A percentile compares a stretch with the other conserved stretches of the same genome.
These are phyloP conservation scores for Cinchona pubescens DNA, from an alignment of 257 asterid species.

Conservation along the genomic window DNA sequence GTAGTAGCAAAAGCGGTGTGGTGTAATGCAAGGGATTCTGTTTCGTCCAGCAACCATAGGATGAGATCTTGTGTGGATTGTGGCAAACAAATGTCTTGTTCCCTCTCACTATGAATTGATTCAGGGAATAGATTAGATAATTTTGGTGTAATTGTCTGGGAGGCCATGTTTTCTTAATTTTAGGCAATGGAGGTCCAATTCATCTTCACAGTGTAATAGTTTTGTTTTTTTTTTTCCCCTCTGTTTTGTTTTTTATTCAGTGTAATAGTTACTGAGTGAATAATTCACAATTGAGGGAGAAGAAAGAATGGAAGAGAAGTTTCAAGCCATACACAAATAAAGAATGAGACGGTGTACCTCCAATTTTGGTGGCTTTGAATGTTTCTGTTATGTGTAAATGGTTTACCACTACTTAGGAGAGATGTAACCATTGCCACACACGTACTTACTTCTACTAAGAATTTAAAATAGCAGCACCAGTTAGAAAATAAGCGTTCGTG, in stretches of 20 bases:
- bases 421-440: background rate
- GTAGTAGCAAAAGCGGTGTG: slow-evolving; percentile 59
- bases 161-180: background rate
- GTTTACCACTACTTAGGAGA: slow-evolving; percentile 6
- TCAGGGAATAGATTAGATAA: background rate
- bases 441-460: background rate
- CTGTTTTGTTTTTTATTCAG: too few species aligned
- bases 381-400: slow-evolving; percentile 20
- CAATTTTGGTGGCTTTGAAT: background rate
- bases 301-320: background rate
- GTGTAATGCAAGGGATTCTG: slow-evolving; percentile 50
- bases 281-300: background rate
- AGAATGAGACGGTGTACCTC: background rate
- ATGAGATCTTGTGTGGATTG: slow-evolving; percentile 33
- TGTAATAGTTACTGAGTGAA: background rate
- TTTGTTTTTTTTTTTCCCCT: too few species aligned
- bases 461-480: too few species aligned
- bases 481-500: too few species aligned
- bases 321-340: background rate
- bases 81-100: slow-evolving; percentile 50
- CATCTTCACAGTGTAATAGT: background rate
- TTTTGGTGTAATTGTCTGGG: too few species aligned
- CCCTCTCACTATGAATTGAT: slow-evolving; percentile 10
- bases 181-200: background rate
- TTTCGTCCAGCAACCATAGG: slow-evolving; percentile 40